Percentiles rank a stretch among this genome's conserved stretches.
Evolutionary conservation across 305 asterid genomes (phyloP).

Genomic region (Fraxinus velutina): DNA sequence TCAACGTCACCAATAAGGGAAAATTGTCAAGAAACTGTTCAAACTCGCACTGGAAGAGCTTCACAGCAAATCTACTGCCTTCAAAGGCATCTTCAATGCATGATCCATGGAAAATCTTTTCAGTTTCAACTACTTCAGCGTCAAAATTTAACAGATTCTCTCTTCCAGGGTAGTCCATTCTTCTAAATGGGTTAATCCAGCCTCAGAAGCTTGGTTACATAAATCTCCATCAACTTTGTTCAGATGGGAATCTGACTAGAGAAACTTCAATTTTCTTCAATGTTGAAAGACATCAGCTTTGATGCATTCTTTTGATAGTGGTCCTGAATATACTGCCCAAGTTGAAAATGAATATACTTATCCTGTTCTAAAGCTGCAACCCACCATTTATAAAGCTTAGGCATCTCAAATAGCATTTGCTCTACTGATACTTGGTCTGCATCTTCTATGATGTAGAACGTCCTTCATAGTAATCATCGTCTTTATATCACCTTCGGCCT

Average conservation of each 20-base stretch:
- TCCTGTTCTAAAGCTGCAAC: not conserved
- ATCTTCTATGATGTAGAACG: not conserved
- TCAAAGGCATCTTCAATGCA: not conserved
- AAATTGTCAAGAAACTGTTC: not conserved
- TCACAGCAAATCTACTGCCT: not conserved
- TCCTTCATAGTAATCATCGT: not conserved
- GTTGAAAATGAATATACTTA: not conserved
- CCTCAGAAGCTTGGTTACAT: not conserved
- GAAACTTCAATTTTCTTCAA: not conserved
- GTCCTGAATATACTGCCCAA: not conserved
- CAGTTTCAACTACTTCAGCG: not conserved
- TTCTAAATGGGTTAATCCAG: not conserved
- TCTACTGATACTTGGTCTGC: not conserved
- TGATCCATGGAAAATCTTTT: not conserved
- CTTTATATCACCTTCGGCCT: not conserved
- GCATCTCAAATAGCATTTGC: not conserved
- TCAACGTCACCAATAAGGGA: not conserved
- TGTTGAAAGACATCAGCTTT: not conserved
- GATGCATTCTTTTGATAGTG: not conserved
- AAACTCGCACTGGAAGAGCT: not conserved
- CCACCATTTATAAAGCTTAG: not conserved
- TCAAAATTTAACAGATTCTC: not conserved
- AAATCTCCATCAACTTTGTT: not conserved
- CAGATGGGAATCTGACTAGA: slow-evolving; percentile 4
- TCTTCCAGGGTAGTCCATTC: not conserved